Evolutionary conservation across 768 basidiomycete species (phyloP).

Genomic region (Boletales sp.): DNA sequence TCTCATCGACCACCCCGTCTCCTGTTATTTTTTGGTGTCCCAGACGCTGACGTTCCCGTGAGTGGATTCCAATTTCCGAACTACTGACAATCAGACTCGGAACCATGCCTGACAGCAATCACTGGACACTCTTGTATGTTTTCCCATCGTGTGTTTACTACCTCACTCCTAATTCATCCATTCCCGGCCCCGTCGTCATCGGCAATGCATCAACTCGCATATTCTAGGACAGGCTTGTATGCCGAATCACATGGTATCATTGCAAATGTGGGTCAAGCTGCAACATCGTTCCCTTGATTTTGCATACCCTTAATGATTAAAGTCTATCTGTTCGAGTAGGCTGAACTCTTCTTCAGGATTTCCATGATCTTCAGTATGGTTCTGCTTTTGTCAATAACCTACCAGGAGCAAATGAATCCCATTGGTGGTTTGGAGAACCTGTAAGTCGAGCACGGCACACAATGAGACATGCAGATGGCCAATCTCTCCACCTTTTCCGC

Average conservation of each 20-base stretch:
- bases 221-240: constrained; percentile 74
- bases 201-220: neutral
- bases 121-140: constrained; percentile 77
- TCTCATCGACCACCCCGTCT: neutral
- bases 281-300: neutral
- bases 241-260: constrained; percentile 87
- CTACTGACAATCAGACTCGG: neutral
- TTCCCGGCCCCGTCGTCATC: neutral
- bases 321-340: neutral
- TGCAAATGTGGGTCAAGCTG: constrained; percentile 58
- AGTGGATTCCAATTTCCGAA: constrained; percentile 28
- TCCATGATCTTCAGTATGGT: constrained; percentile 65
- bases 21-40: neutral
- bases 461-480: neutral
- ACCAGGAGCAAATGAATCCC: constrained; percentile 51
- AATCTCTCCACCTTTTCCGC: neutral
- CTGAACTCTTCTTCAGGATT: constrained; percentile 51
- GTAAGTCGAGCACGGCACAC: constrained; percentile 37
- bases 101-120: constrained; percentile 51
- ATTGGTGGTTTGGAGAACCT: constrained; percentile 88
- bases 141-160: constrained; percentile 13
- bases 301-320: too few species aligned
- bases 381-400: constrained; percentile 66
- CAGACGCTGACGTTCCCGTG: constrained; percentile 87
- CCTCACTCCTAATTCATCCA: neutral